Evolutionary conservation across 1,284 basidiomycete species (phyloP).

Genomic region (Ustilago sp.): DNA sequence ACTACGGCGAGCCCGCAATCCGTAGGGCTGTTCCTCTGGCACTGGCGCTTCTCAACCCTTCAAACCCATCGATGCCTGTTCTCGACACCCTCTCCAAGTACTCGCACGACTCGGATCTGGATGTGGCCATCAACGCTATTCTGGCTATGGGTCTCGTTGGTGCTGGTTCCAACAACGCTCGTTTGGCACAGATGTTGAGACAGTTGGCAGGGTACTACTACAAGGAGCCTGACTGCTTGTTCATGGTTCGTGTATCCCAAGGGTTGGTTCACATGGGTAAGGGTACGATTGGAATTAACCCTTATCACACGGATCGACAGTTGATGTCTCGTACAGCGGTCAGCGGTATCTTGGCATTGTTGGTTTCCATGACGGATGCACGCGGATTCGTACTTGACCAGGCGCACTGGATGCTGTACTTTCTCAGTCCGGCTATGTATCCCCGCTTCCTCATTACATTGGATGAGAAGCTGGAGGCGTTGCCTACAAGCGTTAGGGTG

Average conservation of each 20-base stretch:
- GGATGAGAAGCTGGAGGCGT: constrained; percentile 78
- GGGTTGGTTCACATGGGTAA: constrained; percentile 99
- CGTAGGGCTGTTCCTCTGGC: constrained; percentile 95
- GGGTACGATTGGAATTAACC: constrained; percentile 96
- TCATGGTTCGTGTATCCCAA: constrained; percentile 95
- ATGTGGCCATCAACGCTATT: constrained; percentile 95
- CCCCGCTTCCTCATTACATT: constrained; percentile 98
- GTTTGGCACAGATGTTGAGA: constrained; percentile 95
- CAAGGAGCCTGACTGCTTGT: constrained; percentile 96
- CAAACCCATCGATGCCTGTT: constrained; percentile 94
- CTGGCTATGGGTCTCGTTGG: constrained; percentile 99
- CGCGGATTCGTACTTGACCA: constrained; percentile 94
- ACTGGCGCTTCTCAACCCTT: constrained; percentile 91
- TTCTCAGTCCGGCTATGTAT: constrained; percentile 94
- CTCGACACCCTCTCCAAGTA: constrained; percentile 99
- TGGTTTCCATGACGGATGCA: constrained; percentile 92
- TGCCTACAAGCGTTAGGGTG: constrained; percentile 92
- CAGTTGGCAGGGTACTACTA: constrained; percentile 96
- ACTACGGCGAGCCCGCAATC: constrained; percentile 94
- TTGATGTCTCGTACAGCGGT: constrained; percentile 90
- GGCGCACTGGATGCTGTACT: constrained; percentile 99
- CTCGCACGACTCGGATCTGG: constrained; percentile 97
- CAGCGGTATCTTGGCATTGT: constrained; percentile 87
- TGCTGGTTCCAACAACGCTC: constrained; percentile 97
- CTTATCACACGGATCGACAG: constrained; percentile 92